Base-by-base conservation (phyloP, 441 rosid species). In the Geranium incanum region DNA sequence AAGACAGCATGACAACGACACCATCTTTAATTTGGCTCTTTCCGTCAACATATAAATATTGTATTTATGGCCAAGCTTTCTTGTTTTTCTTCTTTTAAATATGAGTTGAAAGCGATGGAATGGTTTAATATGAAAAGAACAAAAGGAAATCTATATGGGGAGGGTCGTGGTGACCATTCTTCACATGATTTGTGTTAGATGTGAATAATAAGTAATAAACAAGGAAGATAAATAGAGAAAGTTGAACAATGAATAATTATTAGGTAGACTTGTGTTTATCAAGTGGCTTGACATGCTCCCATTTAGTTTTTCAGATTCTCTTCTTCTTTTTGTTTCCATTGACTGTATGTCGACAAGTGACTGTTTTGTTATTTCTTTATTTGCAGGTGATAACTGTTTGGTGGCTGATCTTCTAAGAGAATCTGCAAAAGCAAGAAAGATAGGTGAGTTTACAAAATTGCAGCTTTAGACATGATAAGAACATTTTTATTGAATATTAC, bases 401-500 rank as follows among this genome's bases (percentile, higher is more conserved):
- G 59, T 50, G 59, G 59, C 4, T 50, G 59, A 50, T 50, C 59
- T 50, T 50, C 59, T 13, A 13, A 50, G 59, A 50, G 59, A 50
- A 50, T 50, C 59, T 50, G 59, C 15, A 50, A 50, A 50, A 50
- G 59, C 15, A 50, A 50, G 59, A 50, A 50, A 50, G 3, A 50
- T 3, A 50, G 59, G 16, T 50, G 18, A 50, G 59, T 5, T 43
- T 12, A 41, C 9, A 41, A 41, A 7, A 41, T 41, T 11, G 11
- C 7, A 6, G 11, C 48, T 41, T 41, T 41, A 16, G 62, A 55
- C 16, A 55, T 55, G 62, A 16, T 9, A 12, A 55, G 19, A 55
- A 55, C 62, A 13, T 55, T 55, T 55, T 55, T 4, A 28, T 18
- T 18, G 36, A 41, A 69, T 67, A 41, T 41, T 6, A 41, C 11